Evolutionary conservation across 1,284 basidiomycete species (phyloP).

Genomic region (Ustilago lituana): DNA sequence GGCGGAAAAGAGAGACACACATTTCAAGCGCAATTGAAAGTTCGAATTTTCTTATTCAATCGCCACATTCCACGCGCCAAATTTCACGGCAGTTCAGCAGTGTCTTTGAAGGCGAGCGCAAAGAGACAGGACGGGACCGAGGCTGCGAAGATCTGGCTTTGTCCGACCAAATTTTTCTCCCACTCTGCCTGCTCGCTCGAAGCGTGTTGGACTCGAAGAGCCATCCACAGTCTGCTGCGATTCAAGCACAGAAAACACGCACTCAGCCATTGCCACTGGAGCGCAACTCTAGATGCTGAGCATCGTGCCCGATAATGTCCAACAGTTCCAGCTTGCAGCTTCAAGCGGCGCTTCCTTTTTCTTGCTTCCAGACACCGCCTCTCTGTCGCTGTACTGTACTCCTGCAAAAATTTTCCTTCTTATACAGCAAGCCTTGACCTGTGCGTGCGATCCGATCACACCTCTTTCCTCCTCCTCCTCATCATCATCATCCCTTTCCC

Average conservation of each 20-base stretch:
- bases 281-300: slow-evolving; percentile 26
- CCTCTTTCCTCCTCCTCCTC: neutral
- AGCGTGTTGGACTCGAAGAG: neutral
- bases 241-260: too few relatives aligned
- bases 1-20: neutral
- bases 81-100: slow-evolving; percentile 9
- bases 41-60: slow-evolving; percentile 16
- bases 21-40: slow-evolving; percentile 19
- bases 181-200: neutral
- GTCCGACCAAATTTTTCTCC: slow-evolving; percentile 13
- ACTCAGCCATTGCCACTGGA: too few relatives aligned
- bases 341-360: too few relatives aligned
- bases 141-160: slow-evolving; percentile 15
- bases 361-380: neutral
- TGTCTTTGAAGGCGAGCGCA: neutral
- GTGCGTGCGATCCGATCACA: slow-evolving; percentile 3
- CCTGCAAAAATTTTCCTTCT: slow-evolving; percentile 37
- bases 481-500: slow-evolving; percentile 28
- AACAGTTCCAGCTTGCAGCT: too few relatives aligned
- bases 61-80: neutral
- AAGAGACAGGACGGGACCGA: neutral
- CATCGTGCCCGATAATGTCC: neutral
- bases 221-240: too few relatives aligned
- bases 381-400: neutral
- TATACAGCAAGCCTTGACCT: slow-evolving; percentile 2